Evolutionary conservation across 495 filamentous ascomycete genomes (phyloP).

Genomic region (Evansstolkia leycettana): DNA sequence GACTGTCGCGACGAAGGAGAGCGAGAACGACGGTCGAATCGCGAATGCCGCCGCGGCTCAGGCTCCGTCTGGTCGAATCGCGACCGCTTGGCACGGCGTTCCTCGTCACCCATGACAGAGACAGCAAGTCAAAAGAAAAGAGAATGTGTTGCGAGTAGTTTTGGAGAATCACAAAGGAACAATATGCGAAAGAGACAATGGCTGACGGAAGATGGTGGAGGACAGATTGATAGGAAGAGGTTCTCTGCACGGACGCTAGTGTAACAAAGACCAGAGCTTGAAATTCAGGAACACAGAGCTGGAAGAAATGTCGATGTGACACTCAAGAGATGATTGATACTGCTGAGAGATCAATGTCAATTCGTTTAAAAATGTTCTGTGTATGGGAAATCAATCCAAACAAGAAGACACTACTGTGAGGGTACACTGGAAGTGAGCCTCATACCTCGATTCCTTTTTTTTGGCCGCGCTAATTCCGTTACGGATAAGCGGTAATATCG

Average conservation of each 20-base stretch:
- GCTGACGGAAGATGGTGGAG: conserved; percentile 1
- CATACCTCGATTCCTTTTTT: no score
- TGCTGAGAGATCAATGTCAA: no score
- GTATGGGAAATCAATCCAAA: no score
- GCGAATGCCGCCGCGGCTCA: conserved; percentile 55
- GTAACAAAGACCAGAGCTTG: conserved; percentile 4
- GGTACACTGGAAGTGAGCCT: no score
- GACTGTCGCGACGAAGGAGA: conserved; percentile 58
- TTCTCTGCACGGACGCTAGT: conserved; percentile 8
- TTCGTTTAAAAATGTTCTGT: no score
- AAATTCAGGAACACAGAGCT: neutral
- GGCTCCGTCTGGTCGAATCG: conserved; percentile 85
- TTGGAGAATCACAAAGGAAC: no score
- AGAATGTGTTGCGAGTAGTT: no score
- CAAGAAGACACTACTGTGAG: no score
- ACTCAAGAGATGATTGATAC: no score
- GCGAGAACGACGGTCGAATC: conserved; percentile 78
- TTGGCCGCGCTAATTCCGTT: conserved; percentile 3
- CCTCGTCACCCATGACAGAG: conserved; percentile 61
- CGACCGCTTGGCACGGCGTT: conserved; percentile 70
- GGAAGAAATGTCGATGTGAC: no score
- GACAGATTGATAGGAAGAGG: conserved; percentile 13
- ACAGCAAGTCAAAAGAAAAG: neutral
- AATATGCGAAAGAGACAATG: no score
- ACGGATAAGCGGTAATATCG: conserved; percentile 4